These are phyloP conservation scores for Hymenochaete sp. DNA, from an alignment of 1,284 basidiomycete species.

Conservation along the genomic window DNA sequence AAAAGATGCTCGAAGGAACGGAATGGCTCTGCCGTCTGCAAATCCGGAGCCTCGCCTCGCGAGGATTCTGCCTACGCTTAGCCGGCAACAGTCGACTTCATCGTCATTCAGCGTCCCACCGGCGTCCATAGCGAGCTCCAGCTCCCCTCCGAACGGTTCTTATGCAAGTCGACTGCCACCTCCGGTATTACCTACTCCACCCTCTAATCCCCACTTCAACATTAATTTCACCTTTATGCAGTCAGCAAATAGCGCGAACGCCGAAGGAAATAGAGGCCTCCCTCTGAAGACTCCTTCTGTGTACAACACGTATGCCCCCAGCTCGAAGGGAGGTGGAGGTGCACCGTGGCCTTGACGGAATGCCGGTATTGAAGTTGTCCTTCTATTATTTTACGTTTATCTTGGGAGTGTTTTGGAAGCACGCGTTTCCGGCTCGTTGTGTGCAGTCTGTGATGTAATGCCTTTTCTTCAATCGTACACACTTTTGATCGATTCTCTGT, in stretches of 20 bases:
- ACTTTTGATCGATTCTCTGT: no score
- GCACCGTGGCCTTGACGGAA: conserved; percentile 15
- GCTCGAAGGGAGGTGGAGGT: conserved; percentile 9
- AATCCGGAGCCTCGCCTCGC: neutral
- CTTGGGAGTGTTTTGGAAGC: no score
- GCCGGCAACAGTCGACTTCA: conserved; percentile 5
- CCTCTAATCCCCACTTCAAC: no score
- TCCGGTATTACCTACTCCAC: no score
- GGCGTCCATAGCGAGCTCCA: no score
- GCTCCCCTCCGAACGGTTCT: conserved; percentile 3
- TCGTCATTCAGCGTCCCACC: neutral
- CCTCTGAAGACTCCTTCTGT: neutral
- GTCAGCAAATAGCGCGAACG: no score
- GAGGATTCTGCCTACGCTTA: conserved; percentile 2
- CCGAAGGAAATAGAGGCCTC: neutral
- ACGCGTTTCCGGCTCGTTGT: no score
- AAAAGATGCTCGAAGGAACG: conserved; percentile 7
- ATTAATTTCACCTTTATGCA: no score
- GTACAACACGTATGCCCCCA: conserved; percentile 9
- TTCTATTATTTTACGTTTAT: neutral
- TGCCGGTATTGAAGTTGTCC: neutral
- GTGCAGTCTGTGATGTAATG: no score
- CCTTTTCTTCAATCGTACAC: no score
- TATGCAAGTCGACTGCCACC: no score
- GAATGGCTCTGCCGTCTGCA: neutral